Conservation (phyloP, 768 basidiomycete species). For the Lepiota venenata region DNA sequence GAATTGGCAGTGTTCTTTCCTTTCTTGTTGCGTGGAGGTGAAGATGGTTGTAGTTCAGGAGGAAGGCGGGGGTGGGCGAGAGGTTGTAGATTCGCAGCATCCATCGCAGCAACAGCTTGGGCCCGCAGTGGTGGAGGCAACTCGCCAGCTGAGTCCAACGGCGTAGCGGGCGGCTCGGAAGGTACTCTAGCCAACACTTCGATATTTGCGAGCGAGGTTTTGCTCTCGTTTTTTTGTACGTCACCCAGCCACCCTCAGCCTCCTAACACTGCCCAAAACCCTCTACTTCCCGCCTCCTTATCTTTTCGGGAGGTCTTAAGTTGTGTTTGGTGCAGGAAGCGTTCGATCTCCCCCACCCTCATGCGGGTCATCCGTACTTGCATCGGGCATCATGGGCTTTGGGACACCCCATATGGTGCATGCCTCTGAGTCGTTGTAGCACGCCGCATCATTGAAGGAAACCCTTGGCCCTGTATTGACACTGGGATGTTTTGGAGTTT, state of each 20-base stretch:
- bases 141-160: background rate
- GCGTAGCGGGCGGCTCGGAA: background rate
- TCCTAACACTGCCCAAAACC: conserved; percentile 17
- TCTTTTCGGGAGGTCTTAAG: conserved; percentile 10
- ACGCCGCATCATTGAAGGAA: background rate
- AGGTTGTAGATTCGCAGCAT: background rate
- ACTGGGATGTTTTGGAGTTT: conserved; percentile 4
- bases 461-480: conserved; percentile 10
- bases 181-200: conserved; percentile 24
- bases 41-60: conserved; percentile 17
- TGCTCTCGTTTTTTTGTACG: conserved; percentile 13
- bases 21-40: conserved; percentile 10
- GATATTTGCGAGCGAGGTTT: conserved; percentile 14
- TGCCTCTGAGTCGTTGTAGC: conserved; percentile 6
- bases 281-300: conserved; percentile 8
- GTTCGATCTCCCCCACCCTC: background rate
- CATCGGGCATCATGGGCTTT: background rate
- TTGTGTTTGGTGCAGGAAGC: conserved; percentile 1
- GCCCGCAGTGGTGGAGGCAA: background rate
- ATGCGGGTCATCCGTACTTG: conserved; percentile 6
- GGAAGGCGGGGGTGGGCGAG: background rate
- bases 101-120: background rate
- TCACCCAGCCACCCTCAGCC: conserved; percentile 14
- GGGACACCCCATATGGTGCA: conserved; percentile 10
- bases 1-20: background rate